Percentiles rank a stretch among this genome's conserved stretches.
Conservation (phyloP, 257 asterid species). For the Solanum clarkiae region DNA sequence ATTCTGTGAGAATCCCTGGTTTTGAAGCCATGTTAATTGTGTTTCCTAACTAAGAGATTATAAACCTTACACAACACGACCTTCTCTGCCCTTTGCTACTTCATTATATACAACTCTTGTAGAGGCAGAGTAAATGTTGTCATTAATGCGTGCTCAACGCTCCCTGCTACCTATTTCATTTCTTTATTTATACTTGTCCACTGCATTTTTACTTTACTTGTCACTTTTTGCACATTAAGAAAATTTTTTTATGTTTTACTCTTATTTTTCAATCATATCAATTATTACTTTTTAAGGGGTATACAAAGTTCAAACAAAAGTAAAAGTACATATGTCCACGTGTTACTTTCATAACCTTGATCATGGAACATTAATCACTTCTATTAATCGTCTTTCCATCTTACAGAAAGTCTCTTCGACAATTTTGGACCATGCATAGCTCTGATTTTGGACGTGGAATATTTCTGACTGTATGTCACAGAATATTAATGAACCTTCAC, state of each 20-base stretch:
- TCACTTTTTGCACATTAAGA: too few species aligned
- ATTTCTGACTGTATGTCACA: background rate
- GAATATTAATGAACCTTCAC: background rate
- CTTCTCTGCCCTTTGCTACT: background rate
- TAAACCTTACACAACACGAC: background rate
- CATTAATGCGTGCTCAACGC: background rate
- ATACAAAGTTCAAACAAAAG: background rate
- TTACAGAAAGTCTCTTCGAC: background rate
- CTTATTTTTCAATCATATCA: too few species aligned
- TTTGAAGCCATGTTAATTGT: conserved; percentile 19
- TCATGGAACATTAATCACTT: background rate
- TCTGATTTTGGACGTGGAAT: background rate
- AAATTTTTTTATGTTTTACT: too few species aligned
- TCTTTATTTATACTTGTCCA: background rate
- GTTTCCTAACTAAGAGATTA: background rate
- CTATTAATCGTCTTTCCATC: background rate
- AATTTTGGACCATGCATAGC: background rate
- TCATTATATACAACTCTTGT: background rate
- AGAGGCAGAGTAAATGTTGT: background rate
- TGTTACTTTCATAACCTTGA: background rate
- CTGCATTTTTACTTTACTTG: too few species aligned
- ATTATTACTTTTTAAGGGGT: too few species aligned
- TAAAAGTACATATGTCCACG: background rate
- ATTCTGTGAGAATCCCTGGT: conserved; percentile 25
- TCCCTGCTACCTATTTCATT: background rate